A percentile compares a stretch with the other conserved stretches of the same genome.
Conservation (phyloP, 2,329 filamentous ascomycete species). For the Diaporthe sp. region DNA sequence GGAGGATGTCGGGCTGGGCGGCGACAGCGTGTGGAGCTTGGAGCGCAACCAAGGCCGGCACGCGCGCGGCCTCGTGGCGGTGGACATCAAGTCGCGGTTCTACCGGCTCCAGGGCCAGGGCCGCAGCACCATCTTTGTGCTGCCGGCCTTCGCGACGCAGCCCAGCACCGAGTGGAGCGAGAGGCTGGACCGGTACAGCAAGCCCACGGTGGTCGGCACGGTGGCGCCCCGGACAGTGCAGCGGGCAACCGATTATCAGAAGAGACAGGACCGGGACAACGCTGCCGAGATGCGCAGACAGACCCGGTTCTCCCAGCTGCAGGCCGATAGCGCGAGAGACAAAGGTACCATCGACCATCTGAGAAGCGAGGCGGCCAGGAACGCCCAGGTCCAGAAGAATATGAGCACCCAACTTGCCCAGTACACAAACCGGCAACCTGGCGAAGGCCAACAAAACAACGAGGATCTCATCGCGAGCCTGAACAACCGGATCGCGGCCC, state of each 20-base stretch:
- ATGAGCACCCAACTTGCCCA: background rate
- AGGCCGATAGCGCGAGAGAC: constrained; percentile 29
- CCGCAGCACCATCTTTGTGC: constrained; percentile 64
- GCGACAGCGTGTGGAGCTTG: constrained; percentile 53
- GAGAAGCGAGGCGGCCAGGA: constrained; percentile 4
- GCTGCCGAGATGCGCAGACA: constrained; percentile 9
- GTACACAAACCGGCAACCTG: background rate
- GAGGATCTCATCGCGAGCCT: background rate
- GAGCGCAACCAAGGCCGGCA: constrained; percentile 49
- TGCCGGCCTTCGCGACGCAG: constrained; percentile 64
- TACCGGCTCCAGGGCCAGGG: constrained; percentile 63
- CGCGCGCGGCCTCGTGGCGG: constrained; percentile 60
- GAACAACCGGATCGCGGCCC: background rate
- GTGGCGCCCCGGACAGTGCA: constrained; percentile 47
- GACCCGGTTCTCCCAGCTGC: constrained; percentile 19
- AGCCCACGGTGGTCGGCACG: constrained; percentile 55
- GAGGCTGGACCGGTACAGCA: constrained; percentile 55
- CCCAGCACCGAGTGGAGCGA: constrained; percentile 59
- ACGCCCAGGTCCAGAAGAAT: constrained; percentile 12
- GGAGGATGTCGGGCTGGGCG: constrained; percentile 53
- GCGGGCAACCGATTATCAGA: constrained; percentile 53
- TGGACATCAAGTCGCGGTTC: constrained; percentile 66
- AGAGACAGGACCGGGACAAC: constrained; percentile 41
- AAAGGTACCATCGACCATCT: background rate
- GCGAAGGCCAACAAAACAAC: background rate